Conservation (phyloP, 2,329 filamentous ascomycete species). For the Geoglossum cookeanum region DNA sequence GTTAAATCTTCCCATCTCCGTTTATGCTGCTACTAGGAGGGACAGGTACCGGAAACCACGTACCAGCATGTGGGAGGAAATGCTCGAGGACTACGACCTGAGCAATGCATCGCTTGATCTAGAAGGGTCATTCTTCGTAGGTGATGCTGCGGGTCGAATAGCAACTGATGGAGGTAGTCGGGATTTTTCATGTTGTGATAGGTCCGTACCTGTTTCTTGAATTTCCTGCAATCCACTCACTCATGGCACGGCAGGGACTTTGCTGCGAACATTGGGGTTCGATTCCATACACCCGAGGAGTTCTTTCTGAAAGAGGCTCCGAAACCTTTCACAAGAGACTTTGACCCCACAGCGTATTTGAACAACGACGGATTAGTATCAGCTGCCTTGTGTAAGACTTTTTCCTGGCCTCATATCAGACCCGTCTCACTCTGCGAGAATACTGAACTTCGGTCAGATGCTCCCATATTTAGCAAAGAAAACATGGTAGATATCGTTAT, state of each 20-base stretch:
- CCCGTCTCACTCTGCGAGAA: background rate
- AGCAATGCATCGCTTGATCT: constrained; percentile 43
- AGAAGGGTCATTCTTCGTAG: constrained; percentile 61
- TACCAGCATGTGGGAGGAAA: constrained; percentile 67
- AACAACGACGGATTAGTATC: background rate
- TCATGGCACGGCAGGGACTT: constrained; percentile 43
- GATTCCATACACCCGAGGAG: constrained; percentile 76
- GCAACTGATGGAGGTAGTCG: constrained; percentile 24
- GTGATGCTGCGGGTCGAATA: constrained; percentile 52
- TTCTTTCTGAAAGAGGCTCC: constrained; percentile 58
- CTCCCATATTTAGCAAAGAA: constrained; percentile 32
- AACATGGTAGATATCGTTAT: constrained; percentile 57
- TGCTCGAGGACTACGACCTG: constrained; percentile 41
- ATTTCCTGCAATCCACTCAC: background rate
- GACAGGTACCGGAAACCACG: constrained; percentile 78
- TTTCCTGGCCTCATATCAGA: background rate
- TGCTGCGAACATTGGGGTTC: constrained; percentile 64
- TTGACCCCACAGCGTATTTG: constrained; percentile 49
- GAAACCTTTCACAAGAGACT: constrained; percentile 46
- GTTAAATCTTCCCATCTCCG: constrained; percentile 53
- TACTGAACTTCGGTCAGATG: background rate
- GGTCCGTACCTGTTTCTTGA: constrained; percentile 19
- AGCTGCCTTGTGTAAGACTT: background rate
- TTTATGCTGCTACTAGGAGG: constrained; percentile 74
- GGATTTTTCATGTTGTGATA: constrained; percentile 41